Evolutionary conservation across 2,329 filamentous ascomycete species (phyloP).

Genomic region (Scytalidium sp.): DNA sequence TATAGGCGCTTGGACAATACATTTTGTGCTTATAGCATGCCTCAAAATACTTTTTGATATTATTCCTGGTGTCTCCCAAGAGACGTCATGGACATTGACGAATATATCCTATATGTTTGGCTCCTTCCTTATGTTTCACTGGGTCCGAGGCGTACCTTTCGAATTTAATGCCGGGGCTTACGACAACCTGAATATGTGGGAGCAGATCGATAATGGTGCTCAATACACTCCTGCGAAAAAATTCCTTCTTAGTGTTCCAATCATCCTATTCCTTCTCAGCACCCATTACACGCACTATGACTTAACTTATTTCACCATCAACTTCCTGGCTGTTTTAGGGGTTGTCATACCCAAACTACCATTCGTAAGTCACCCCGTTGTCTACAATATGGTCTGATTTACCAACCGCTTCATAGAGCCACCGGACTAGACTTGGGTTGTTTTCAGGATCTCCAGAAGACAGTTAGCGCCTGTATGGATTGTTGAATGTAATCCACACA

Average conservation of each 20-base stretch:
- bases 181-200: constrained; percentile 99
- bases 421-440: constrained; percentile 73
- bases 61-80: constrained; percentile 92
- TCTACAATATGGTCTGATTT: constrained; percentile 2
- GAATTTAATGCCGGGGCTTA: constrained; percentile 99
- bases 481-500: constrained; percentile 26
- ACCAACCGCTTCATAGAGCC: constrained; percentile 52
- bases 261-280: constrained; percentile 90
- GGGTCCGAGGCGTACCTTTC: constrained; percentile 94
- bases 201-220: constrained; percentile 98
- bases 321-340: constrained; percentile 85
- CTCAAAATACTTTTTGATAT: constrained; percentile 98
- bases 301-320: constrained; percentile 94
- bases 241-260: constrained; percentile 91
- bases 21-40: constrained; percentile 85
- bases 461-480: constrained; percentile 23
- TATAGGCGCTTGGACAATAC: constrained; percentile 93
- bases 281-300: constrained; percentile 99
- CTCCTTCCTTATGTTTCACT: constrained; percentile 99
- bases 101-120: constrained; percentile 99
- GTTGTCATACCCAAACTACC: constrained; percentile 97
- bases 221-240: constrained; percentile 99
- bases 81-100: constrained; percentile 97
- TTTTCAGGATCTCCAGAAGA: constrained; percentile 70
- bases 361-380: constrained; percentile 61